phyloP scores from a whole-genome alignment of 202 grass and related monocot species.

The Musa balbisiana region DNA sequence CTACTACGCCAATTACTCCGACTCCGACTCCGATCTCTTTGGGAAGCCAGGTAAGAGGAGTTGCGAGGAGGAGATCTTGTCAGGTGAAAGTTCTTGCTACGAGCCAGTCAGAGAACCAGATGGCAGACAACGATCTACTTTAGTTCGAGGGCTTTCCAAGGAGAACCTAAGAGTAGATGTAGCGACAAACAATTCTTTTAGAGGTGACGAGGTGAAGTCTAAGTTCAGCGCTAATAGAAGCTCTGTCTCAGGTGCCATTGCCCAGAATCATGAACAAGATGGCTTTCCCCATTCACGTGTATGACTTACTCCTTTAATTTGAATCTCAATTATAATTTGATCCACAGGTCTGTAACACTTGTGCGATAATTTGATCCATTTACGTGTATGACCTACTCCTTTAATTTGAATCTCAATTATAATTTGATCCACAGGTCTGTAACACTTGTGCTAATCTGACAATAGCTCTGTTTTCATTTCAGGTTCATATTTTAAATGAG shows the following conservation, averaged over 20 bases:
- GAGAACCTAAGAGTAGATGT: conserved; percentile 75
- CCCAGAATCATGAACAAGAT: not conserved
- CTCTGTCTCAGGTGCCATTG: not conserved
- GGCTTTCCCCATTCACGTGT: conserved; percentile 5
- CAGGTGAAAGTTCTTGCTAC: conserved; percentile 23
- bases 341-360: too few relatives aligned
- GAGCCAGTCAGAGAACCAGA: conserved; percentile 11
- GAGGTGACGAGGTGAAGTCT: not conserved
- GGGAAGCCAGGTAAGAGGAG: conserved; percentile 26
- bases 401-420: too few relatives aligned
- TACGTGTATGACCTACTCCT: conserved; percentile 6
- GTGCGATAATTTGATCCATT: not conserved
- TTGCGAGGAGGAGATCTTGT: conserved; percentile 44
- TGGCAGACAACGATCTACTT: conserved; percentile 20
- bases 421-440: too few relatives aligned
- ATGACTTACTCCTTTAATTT: not conserved
- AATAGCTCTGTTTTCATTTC: conserved; percentile 16
- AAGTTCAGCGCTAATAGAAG: not conserved
- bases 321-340: too few relatives aligned
- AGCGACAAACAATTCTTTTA: conserved; percentile 9
- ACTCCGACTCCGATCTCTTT: conserved; percentile 57
- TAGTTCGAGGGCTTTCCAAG: conserved; percentile 52
- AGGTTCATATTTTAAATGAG: conserved; percentile 41
- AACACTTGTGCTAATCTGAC: not conserved
- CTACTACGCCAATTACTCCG: conserved; percentile 38